Base-by-base conservation (phyloP, 2,329 filamentous ascomycete genomes). In the Aspergillus oerlinghausenensis region DNA sequence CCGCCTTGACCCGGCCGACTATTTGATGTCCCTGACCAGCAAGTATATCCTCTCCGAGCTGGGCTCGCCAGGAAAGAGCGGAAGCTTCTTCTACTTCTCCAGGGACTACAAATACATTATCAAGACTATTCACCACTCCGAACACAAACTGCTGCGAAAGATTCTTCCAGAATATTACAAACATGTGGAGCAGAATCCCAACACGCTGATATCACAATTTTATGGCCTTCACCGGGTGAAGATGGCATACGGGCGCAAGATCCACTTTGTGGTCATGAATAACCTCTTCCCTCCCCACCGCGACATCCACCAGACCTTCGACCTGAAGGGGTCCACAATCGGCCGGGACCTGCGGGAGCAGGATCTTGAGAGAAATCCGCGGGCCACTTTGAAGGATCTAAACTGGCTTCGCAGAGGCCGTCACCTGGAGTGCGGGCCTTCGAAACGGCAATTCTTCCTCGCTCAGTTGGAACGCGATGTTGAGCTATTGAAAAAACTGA, bases 91-190 rank as follows among this genome's bases (percentile, higher is more conserved):
- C 79, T 99, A 99, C 80, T 99, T 97, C 77, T 97, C 94, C 50
- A 84, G 94, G 68, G 94, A 99, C 77, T 99, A 99, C 82, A 97
- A 97, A 77, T 99, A 99, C 77, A 99, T 99, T 77, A 99, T 99
- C 84, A 99, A 99, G 78, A 99, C 94, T 23, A 97, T 99, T 65
- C 94, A 99, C 72, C 94, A 97, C 68, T 86, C 86, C 65, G 94
- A 99, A 62, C 78, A 80, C 65, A 80, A 80, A 62, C 63, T 80
- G 35, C 65, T 80, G 23, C 73, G 77, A 54, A 78, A 72, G 65
- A 79, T 80, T n/a, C 70, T 81, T 28, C 90, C 88, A 70, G 90
- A 97, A 59, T 99, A 99, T 76, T 97, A 97, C 77, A 81, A 89
- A 55, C 94, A 99, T 72, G 91, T 97, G 63, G 86, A 87, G 66